Evolutionary conservation across 495 filamentous ascomycete species (phyloP).

Genomic region (Trichocladium uniseriatum): DNA sequence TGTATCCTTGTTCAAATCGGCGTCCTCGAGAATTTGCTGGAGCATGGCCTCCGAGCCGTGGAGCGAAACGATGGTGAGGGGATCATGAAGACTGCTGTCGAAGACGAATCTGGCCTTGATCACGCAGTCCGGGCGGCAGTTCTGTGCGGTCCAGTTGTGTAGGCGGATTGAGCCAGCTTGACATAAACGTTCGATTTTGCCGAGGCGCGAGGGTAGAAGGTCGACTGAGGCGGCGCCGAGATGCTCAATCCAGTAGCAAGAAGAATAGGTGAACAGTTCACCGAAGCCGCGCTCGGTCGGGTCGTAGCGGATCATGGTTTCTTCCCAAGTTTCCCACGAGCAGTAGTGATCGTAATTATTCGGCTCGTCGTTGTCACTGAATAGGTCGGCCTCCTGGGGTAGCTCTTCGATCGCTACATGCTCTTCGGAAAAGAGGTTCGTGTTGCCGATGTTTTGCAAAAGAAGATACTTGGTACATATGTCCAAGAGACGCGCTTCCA

Average conservation of each 20-base stretch:
- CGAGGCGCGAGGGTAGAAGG: background rate
- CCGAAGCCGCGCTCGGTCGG: background rate
- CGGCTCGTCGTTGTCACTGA: background rate
- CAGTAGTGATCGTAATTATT: background rate
- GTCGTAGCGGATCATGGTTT: background rate
- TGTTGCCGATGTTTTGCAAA: background rate
- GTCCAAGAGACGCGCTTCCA: background rate
- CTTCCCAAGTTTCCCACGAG: background rate
- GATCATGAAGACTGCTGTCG: constrained; percentile 1
- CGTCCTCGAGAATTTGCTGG: constrained; percentile 1
- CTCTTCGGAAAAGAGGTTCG: background rate
- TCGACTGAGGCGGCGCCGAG: background rate
- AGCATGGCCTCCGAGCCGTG: constrained; percentile 8
- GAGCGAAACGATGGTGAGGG: constrained; percentile 2
- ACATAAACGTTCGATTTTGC: constrained; percentile 6
- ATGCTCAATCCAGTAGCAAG: constrained; percentile 7
- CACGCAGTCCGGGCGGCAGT: constrained; percentile 9
- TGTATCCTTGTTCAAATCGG: background rate
- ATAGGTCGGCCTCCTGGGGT: background rate
- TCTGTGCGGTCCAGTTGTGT: constrained; percentile 9
- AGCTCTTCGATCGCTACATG: background rate
- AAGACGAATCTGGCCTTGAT: constrained; percentile 6
- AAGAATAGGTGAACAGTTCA: constrained; percentile 5
- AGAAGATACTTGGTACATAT: background rate
- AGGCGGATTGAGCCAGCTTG: constrained; percentile 5